Evolutionary conservation across 2,329 filamentous ascomycete species (phyloP).

Genomic region (Chaetomium globosum): DNA sequence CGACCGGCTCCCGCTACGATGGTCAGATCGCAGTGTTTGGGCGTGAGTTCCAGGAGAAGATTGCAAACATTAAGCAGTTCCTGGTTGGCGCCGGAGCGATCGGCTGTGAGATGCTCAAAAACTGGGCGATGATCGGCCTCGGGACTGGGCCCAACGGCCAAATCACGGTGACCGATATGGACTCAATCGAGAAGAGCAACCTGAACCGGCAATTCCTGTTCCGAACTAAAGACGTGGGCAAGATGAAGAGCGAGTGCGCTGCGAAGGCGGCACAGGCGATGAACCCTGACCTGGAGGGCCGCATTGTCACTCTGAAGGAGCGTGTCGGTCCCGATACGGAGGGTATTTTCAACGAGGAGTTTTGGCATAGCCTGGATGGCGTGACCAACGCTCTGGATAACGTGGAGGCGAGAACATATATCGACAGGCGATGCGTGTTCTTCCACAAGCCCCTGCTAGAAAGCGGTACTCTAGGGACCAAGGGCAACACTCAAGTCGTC

Average conservation of each 20-base stretch:
- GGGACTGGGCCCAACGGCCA: conserved; percentile 84
- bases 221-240: conserved; percentile 87
- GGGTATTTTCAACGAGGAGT: conserved; percentile 88
- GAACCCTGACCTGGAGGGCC: conserved; percentile 88
- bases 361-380: conserved; percentile 84
- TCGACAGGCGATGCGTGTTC: conserved; percentile 94
- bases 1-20: conserved; percentile 83
- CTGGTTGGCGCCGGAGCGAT: conserved; percentile 95
- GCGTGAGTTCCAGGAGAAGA: conserved; percentile 88
- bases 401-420: conserved; percentile 93
- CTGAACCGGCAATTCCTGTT: conserved; percentile 97
- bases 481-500: conserved; percentile 97
- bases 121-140: conserved; percentile 98
- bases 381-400: conserved; percentile 98
- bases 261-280: conserved; percentile 87
- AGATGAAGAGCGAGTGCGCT: conserved; percentile 95
- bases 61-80: conserved; percentile 88
- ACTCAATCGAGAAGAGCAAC: conserved; percentile 98
- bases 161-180: conserved; percentile 95
- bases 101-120: conserved; percentile 98
- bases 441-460: conserved; percentile 96
- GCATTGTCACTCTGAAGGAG: conserved; percentile 84
- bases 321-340: conserved; percentile 91
- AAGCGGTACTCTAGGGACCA: conserved; percentile 96
- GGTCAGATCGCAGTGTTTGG: conserved; percentile 97